Base-by-base conservation (phyloP, 2,329 filamentous ascomycete species). In the Volutella citrinella region DNA sequence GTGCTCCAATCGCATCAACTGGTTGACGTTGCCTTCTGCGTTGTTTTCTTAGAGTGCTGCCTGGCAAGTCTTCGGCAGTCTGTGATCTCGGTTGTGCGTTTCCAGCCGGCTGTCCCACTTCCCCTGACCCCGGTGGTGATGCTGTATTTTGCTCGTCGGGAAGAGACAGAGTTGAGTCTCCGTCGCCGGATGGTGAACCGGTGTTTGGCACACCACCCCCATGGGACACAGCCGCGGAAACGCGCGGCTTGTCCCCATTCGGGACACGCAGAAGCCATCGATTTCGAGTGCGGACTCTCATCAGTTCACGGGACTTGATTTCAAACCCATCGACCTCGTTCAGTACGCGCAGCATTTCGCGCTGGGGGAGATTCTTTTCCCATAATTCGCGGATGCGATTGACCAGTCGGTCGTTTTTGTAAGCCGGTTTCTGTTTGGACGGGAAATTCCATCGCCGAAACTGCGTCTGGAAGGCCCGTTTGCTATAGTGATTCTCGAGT, bases 371-470 rank as follows among this genome's bases (percentile, higher is more conserved):
- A 53, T 91, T 93, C 48, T 68, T 70, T 56, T 87, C 81, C 87
- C 87, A 93, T 50, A 93, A 69, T 61, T 90, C 76, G 54, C 80
- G 81, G 41, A 91, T 74, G 19, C 87, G 78, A 13, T 72, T 74
- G 24, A 86, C 77, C 7, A 91, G 73, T 16, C 67, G 68, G 11
- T 71, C 67, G 55, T 88, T 83, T 52, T 84, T 84, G 54, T 88
- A 78, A 3, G 81, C 80, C 1, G 80, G 80, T 40, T 82, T 80
- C 48, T 85, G 80, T 57, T 87, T 87, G 38, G 74, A 77, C 11
- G 86, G 85, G 48, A 93, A 91, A 7, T 78, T 75, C 87, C 87
- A 93, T 56, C 78, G 72, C 54, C 80, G 83, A 61, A 89, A 87
- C 48, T 88, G 83, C 5, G 73, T 79, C 59, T 88, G 84, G 42